A percentile compares a stretch with the other conserved stretches of the same genome.
Conservation (phyloP, 2,329 filamentous ascomycete genomes). For the Botrytis medusae region DNA sequence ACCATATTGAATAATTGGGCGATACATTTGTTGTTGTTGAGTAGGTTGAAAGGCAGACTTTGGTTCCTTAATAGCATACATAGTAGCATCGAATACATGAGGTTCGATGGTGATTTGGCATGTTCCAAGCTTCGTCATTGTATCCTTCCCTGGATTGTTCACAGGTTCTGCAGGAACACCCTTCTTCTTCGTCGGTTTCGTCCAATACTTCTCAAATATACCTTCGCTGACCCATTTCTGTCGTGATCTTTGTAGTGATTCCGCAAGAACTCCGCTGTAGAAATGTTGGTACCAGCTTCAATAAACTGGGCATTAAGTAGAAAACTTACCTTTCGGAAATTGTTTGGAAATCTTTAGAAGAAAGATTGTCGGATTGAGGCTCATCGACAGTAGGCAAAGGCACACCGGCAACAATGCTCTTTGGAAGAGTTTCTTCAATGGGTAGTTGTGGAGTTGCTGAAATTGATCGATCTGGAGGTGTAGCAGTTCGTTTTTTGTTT, state of each 20-base stretch:
- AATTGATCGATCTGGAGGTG: slow-evolving; percentile 52
- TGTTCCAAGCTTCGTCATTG: slow-evolving; percentile 70
- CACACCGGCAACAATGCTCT: slow-evolving; percentile 61
- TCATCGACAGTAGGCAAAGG: slow-evolving; percentile 70
- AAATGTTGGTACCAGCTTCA: slow-evolving; percentile 23
- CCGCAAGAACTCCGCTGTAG: slow-evolving; percentile 68
- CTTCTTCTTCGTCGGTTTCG: slow-evolving; percentile 69
- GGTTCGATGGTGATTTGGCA: slow-evolving; percentile 77
- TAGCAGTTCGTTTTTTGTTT: slow-evolving; percentile 58
- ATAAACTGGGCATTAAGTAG: background rate
- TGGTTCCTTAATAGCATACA: slow-evolving; percentile 69
- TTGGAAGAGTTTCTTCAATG: slow-evolving; percentile 53
- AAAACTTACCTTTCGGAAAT: slow-evolving; percentile 65
- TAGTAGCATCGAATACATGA: slow-evolving; percentile 73
- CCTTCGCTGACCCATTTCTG: slow-evolving; percentile 71
- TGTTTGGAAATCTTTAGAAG: slow-evolving; percentile 67
- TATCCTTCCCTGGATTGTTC: slow-evolving; percentile 68
- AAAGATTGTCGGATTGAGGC: slow-evolving; percentile 63
- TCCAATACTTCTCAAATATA: slow-evolving; percentile 76
- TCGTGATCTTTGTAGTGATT: slow-evolving; percentile 72
- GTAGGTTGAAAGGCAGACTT: slow-evolving; percentile 39
- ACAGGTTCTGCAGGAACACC: slow-evolving; percentile 60
- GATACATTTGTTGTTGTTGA: slow-evolving; percentile 41
- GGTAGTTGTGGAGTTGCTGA: slow-evolving; percentile 41
- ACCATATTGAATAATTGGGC: slow-evolving; percentile 65